These are phyloP conservation scores for Xerocomus potaroensis DNA, from an alignment of 768 basidiomycete species.

Conservation along the genomic window DNA sequence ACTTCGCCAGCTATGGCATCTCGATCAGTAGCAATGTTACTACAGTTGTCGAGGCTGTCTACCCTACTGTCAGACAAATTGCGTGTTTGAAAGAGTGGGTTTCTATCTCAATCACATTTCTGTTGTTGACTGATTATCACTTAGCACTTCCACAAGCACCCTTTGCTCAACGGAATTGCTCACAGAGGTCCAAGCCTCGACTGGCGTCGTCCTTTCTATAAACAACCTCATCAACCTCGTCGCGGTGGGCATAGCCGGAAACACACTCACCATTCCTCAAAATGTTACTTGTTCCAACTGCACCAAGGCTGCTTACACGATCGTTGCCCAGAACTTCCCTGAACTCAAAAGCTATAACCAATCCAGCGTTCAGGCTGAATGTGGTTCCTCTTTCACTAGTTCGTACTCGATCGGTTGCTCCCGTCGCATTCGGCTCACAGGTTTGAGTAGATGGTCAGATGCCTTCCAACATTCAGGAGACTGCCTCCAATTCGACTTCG, in stretches of 20 bases:
- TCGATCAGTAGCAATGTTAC: constrained; percentile 13
- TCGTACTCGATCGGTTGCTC: constrained; percentile 13
- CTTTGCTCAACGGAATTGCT: constrained; percentile 60
- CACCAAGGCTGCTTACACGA: constrained; percentile 47
- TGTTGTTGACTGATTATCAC: background rate
- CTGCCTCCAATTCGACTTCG: constrained; percentile 22
- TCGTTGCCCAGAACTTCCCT: constrained; percentile 36
- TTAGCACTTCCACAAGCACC: constrained; percentile 34
- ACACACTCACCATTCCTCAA: constrained; percentile 15
- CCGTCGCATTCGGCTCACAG: background rate
- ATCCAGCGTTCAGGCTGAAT: constrained; percentile 31
- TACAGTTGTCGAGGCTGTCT: constrained; percentile 44
- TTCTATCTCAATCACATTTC: background rate
- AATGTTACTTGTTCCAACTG: constrained; percentile 54
- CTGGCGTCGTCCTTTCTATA: constrained; percentile 19
- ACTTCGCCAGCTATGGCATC: constrained; percentile 31
- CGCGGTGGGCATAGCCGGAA: constrained; percentile 5
- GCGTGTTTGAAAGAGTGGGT: constrained; percentile 66
- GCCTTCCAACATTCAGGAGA: constrained; percentile 24
- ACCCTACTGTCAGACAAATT: constrained; percentile 53
- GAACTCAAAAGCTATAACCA: constrained; percentile 25
- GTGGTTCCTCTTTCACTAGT: constrained; percentile 54
- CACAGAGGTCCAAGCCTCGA: constrained; percentile 43
- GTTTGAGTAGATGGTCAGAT: constrained; percentile 28
- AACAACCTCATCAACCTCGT: constrained; percentile 15